Base-by-base conservation (phyloP, 371 early-diverging fungal species). In the Synchytrium microbalum region DNA sequence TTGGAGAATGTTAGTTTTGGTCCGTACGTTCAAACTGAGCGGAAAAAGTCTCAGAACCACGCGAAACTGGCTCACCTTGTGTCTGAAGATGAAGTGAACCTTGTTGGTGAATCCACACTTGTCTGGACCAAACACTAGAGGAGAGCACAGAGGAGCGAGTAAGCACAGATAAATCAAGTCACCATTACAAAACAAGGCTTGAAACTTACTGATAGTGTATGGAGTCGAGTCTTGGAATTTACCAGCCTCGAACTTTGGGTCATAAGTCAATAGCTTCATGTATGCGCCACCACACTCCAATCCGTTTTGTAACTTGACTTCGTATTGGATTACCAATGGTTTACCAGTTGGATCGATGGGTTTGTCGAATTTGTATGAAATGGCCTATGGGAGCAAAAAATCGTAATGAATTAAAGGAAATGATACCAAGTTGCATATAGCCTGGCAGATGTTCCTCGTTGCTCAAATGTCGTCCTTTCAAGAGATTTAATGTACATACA, bases 281-380 rank as follows among this genome's bases (percentile, higher is more conserved):
- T 98, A 98, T 59, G 96, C 93, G 61, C 98, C 98, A 68, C 96
- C 96, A 82, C 98, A 98, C 67, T 93, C 93, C 64, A 95, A 86
- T 58, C 79, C 80, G 69, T 92, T 86, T 70, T 96, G 95, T 61
- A 93, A 87, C 84, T 96, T 96, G 69, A 95, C 93, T 72, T 94
- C 92, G 61, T 68, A 80, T 79, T 96, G 96, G 63, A 94, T 78
- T 32, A 97, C 91, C 59, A 94, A 75, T 67, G 88, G 31, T 69
- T 82, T 83, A 25, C 69, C 79, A 0, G 65, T 77, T 33, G 79
- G 75, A 54, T 84, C 85, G 52, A 88, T 60, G 0, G 83, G 80
- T 33, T 65, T 58, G 2, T 70, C 69, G 54, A 88, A 83, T 54
- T 66, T 67, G 14, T 78, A 76, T 19, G 88, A 79, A 57, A 88